phyloP scores from a whole-genome alignment of 192 early-diverging fungal species.

The Coemansia sp. region DNA sequence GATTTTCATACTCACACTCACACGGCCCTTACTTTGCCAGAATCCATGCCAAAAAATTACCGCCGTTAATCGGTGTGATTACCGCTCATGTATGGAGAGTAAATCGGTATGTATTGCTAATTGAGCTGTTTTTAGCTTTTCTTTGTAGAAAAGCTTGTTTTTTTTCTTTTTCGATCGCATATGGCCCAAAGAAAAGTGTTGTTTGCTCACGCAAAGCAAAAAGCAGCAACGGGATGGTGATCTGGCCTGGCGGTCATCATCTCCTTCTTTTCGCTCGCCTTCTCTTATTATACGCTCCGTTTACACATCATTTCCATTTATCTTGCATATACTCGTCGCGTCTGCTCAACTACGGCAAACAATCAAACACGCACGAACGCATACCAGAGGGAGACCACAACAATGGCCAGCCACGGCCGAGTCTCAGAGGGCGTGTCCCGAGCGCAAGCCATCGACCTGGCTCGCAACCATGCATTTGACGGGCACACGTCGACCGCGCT shows the following conservation, averaged over 20 bases:
- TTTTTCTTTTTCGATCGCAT: too few relatives aligned
- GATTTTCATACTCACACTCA: slow-evolving; percentile 26
- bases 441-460: slow-evolving; percentile 18
- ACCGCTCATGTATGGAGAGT: too few relatives aligned
- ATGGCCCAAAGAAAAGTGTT: too few relatives aligned
- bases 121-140: too few relatives aligned
- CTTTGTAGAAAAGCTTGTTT: too few relatives aligned
- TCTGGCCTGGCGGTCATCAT: too few relatives aligned
- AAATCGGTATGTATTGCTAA: too few relatives aligned
- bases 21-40: not conserved
- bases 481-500: slow-evolving; percentile 1
- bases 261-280: too few relatives aligned
- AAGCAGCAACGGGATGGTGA: too few relatives aligned
- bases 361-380: not conserved
- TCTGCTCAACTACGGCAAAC: not conserved
- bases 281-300: not conserved
- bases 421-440: not conserved
- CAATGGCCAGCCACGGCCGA: not conserved
- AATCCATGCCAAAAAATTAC: not conserved
- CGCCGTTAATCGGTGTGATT: not conserved
- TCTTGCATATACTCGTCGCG: not conserved
- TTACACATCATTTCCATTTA: not conserved
- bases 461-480: slow-evolving; percentile 38
- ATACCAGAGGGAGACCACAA: not conserved
- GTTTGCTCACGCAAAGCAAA: too few relatives aligned